Evolutionary conservation across 169 alveolate species (phyloP).

Genomic region (Miamiensis avidus): DNA sequence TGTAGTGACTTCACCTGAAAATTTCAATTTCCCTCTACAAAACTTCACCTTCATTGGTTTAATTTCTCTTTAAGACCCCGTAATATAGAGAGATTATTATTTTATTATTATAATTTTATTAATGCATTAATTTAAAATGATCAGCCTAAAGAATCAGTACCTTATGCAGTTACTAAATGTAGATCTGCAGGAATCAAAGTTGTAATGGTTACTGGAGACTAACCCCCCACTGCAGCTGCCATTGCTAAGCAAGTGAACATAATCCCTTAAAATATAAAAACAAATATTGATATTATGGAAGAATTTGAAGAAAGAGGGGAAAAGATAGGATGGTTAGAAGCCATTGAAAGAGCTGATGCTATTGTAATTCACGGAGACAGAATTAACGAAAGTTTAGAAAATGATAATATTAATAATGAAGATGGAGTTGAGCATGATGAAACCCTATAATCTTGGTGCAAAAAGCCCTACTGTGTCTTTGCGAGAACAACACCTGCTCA

Average conservation of each 20-base stretch:
- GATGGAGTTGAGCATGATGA: slow-evolving; percentile 28
- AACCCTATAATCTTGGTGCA: slow-evolving; percentile 15
- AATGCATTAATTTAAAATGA: too few relatives aligned
- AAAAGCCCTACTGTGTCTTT: slow-evolving; percentile 16
- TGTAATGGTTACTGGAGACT: slow-evolving; percentile 87
- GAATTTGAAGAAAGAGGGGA: slow-evolving; percentile 46
- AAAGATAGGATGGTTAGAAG: slow-evolving; percentile 64
- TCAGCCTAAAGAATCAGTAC: slow-evolving; percentile 75
- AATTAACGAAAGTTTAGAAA: slow-evolving; percentile 48
- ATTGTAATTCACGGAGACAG: slow-evolving; percentile 83
- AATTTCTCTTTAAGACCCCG: slow-evolving; percentile 83
- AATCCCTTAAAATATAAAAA: slow-evolving; percentile 18
- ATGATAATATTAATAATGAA: slow-evolving; percentile 24
- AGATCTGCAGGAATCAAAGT: slow-evolving; percentile 87
- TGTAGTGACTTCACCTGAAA: slow-evolving; percentile 26
- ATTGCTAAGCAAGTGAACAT: slow-evolving; percentile 74
- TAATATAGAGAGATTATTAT: too few relatives aligned
- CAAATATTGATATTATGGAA: slow-evolving; percentile 62
- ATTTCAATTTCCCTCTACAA: slow-evolving; percentile 72
- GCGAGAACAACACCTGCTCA: slow-evolving; percentile 70
- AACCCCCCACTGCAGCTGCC: slow-evolving; percentile 86
- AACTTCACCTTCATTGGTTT: slow-evolving; percentile 75
- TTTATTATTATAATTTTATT: too few relatives aligned
- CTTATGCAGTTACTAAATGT: slow-evolving; percentile 75
- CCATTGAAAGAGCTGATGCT: slow-evolving; percentile 70